These are phyloP conservation scores for Sarocladium oryzae DNA, from an alignment of 2,329 filamentous ascomycete species.

Conservation along the genomic window DNA sequence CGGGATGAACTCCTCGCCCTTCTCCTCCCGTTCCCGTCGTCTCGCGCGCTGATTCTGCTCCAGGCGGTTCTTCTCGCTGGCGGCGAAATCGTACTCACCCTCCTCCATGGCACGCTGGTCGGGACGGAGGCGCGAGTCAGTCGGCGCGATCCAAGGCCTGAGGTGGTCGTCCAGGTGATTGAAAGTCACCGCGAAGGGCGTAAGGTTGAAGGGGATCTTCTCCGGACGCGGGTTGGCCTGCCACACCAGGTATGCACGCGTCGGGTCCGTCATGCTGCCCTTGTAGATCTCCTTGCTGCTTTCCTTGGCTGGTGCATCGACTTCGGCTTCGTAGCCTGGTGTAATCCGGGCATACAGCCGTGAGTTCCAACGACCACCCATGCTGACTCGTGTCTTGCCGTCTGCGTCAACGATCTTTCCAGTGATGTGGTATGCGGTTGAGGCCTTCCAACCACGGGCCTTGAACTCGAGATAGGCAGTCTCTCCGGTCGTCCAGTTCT, in stretches of 20 bases:
- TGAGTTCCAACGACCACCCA: conserved; percentile 95
- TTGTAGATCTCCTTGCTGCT: conserved; percentile 34
- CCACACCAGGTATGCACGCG: conserved; percentile 85
- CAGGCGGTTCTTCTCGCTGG: conserved; percentile 86
- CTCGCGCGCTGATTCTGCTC: conserved; percentile 85
- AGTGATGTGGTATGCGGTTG: conserved; percentile 79
- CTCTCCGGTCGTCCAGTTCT: conserved; percentile 94
- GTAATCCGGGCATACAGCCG: conserved; percentile 92
- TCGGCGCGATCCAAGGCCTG: conserved; percentile 72
- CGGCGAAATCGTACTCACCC: conserved; percentile 91
- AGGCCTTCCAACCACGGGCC: conserved; percentile 89
- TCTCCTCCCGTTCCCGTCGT: conserved; percentile 64
- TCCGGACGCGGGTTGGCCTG: conserved; percentile 74
- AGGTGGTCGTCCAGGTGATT: conserved; percentile 89
- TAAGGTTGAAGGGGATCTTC: conserved; percentile 93
- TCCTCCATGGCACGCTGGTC: conserved; percentile 99
- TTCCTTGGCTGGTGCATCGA: conserved; percentile 47
- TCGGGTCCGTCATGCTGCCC: conserved; percentile 56
- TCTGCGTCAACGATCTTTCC: conserved; percentile 77
- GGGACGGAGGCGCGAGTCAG: conserved; percentile 84
- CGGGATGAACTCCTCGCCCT: conserved; percentile 74
- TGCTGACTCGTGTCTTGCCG: conserved; percentile 78
- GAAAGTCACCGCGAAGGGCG: conserved; percentile 89
- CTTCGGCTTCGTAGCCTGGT: conserved; percentile 75
- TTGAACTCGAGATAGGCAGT: conserved; percentile 90